These are phyloP conservation scores for Vanderwaltozyma yarrowii DNA, from an alignment of 805 yeast species.

Conservation along the genomic window DNA sequence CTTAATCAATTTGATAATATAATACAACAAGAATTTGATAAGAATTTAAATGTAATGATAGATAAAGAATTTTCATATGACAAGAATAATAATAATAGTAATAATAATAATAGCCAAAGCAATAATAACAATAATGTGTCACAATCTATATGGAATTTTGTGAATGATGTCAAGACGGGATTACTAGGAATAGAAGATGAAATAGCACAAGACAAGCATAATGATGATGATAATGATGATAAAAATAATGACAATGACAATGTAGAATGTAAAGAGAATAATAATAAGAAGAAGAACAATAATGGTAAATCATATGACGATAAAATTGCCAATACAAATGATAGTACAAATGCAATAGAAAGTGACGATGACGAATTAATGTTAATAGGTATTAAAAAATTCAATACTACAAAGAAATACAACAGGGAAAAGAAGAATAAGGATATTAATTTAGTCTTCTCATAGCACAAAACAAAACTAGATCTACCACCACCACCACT, in stretches of 20 bases:
- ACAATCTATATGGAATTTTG: conserved; percentile 39
- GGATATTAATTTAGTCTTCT: too few species aligned
- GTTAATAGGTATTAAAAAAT: neutral
- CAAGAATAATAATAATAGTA: neutral
- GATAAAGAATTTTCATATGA: too few species aligned
- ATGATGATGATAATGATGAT: neutral
- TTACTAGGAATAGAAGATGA: conserved; percentile 29
- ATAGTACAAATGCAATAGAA: neutral
- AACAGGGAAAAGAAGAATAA: too few species aligned
- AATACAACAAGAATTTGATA: conserved; percentile 57
- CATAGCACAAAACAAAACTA: too few species aligned
- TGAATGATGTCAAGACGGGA: conserved; percentile 38
- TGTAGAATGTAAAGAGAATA: too few species aligned
- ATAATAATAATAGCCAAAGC: neutral
- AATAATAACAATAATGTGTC: neutral
- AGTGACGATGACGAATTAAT: neutral
- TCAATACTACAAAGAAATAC: neutral
- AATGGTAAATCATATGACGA: neutral
- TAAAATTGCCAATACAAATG: neutral
- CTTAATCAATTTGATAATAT: conserved; percentile 60
- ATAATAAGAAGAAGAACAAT: neutral
- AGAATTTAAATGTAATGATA: conserved; percentile 26
- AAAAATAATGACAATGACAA: neutral
- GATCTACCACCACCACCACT: too few species aligned
- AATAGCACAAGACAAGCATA: too few species aligned